Evolutionary conservation across 805 yeast genomes (phyloP).

Genomic region (Candida khao-thaluensis): DNA sequence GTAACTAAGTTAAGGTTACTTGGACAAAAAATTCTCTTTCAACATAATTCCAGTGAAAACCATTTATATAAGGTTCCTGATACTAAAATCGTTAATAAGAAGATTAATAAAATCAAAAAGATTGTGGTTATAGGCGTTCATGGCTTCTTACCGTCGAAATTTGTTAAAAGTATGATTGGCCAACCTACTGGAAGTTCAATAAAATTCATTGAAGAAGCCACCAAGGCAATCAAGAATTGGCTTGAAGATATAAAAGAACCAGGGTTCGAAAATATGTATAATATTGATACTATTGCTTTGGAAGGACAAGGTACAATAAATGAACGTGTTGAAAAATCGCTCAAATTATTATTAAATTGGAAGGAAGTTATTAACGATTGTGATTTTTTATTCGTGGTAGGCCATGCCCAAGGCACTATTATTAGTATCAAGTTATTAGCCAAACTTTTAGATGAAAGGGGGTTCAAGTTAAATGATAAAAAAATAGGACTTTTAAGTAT

Average conservation of each 20-base stretch:
- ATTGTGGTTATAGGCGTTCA: conserved; percentile 38
- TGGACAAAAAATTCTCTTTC: conserved; percentile 23
- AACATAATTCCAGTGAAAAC: conserved; percentile 21
- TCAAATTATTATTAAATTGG: conserved; percentile 35
- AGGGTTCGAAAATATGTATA: conserved; percentile 16
- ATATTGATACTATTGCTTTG: conserved; percentile 36
- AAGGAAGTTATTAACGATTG: conserved; percentile 22
- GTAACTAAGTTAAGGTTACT: conserved; percentile 23
- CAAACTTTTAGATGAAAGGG: conserved; percentile 16
- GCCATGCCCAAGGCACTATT: conserved; percentile 36
- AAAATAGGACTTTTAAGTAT: conserved; percentile 36
- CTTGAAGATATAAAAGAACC: conserved; percentile 11
- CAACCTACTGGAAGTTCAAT: conserved; percentile 38
- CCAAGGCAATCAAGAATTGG: conserved; percentile 32
- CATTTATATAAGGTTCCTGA: conserved; percentile 25
- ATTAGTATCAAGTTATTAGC: conserved; percentile 31
- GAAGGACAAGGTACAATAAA: conserved; percentile 40
- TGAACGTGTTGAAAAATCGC: conserved; percentile 26
- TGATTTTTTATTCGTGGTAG: conserved; percentile 34
- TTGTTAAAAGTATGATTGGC: conserved; percentile 36
- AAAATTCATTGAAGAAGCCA: conserved; percentile 27
- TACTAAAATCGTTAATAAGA: conserved; percentile 11
- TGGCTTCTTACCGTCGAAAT: conserved; percentile 40
- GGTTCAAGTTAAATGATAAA: conserved; percentile 12
- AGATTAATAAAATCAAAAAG: conserved; percentile 16